A percentile compares a stretch with the other conserved stretches of the same genome.
Evolutionary conservation across 1,139 yeast species (phyloP).

Genomic region (Zygoascus hellenicus): DNA sequence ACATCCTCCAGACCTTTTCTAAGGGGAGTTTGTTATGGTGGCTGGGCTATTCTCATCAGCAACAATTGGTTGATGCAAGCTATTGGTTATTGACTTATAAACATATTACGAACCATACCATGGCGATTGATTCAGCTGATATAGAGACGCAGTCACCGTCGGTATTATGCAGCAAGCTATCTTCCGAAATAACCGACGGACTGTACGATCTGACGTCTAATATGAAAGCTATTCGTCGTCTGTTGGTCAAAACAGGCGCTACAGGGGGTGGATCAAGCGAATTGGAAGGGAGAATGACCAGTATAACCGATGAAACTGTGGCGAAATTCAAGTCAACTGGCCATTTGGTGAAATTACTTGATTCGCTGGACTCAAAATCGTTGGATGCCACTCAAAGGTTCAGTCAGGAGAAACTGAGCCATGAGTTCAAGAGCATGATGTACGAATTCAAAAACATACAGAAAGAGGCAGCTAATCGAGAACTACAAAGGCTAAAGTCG

Average conservation of each 20-base stretch:
- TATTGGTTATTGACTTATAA: too few relatives aligned
- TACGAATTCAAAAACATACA: constrained; percentile 38
- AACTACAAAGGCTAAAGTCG: constrained; percentile 25
- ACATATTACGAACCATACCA: neutral
- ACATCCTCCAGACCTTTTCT: neutral
- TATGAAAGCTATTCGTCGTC: constrained; percentile 19
- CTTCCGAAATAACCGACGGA: constrained; percentile 21
- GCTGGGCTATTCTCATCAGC: too few relatives aligned
- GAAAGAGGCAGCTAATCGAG: constrained; percentile 26
- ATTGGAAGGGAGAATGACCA: constrained; percentile 16
- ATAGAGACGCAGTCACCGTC: constrained; percentile 9
- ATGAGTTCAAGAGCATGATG: constrained; percentile 41
- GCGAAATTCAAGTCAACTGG: constrained; percentile 21
- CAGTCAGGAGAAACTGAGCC: constrained; percentile 39
- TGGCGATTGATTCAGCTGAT: constrained; percentile 5
- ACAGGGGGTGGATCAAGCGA: constrained; percentile 11
- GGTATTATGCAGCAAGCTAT: constrained; percentile 19
- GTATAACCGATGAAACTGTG: constrained; percentile 22
- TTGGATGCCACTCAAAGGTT: constrained; percentile 27
- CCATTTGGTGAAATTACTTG: constrained; percentile 20
- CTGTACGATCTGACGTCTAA: constrained; percentile 22
- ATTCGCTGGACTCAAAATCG: constrained; percentile 10
- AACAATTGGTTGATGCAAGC: too few relatives aligned
- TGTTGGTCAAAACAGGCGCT: constrained; percentile 13
- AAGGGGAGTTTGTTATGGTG: neutral